Conservation (phyloP, 2,329 filamentous ascomycete genomes). For the Xylariaceae sp. region DNA sequence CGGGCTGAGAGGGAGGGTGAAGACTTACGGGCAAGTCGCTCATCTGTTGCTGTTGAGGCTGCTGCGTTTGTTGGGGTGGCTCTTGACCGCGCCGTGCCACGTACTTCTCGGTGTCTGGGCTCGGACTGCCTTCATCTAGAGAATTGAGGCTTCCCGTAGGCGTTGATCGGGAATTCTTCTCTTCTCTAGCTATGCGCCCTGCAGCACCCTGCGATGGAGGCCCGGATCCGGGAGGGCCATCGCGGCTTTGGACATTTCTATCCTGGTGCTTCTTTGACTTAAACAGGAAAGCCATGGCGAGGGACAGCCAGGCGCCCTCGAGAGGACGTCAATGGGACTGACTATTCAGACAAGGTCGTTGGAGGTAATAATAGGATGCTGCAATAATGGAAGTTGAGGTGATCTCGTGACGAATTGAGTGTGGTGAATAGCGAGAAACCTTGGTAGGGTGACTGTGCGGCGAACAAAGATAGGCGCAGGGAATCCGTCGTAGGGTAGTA, state of each 20-base stretch:
- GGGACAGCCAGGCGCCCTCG: conserved; percentile 41
- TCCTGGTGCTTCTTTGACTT: conserved; percentile 79
- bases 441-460: conserved; percentile 8
- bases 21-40: conserved; percentile 45
- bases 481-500: conserved; percentile 15
- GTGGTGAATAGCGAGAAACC: conserved; percentile 5
- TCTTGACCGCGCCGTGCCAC: conserved; percentile 57
- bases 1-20: neutral
- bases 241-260: conserved; percentile 58
- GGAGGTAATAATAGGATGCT: conserved; percentile 12
- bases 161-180: conserved; percentile 65
- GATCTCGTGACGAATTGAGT: conserved; percentile 5
- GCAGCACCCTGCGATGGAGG: conserved; percentile 53
- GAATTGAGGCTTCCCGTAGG: conserved; percentile 80
- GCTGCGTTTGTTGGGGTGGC: conserved; percentile 40
- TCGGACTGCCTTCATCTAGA: conserved; percentile 61
- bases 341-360: conserved; percentile 14
- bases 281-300: conserved; percentile 78
- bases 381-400: conserved; percentile 9
- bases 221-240: conserved; percentile 52
- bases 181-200: conserved; percentile 54
- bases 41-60: conserved; percentile 27
- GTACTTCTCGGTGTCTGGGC: conserved; percentile 64
- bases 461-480: conserved; percentile 12
- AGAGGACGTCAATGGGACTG: conserved; percentile 37